Base-by-base conservation (phyloP, 2,329 filamentous ascomycete genomes). In the Metarhizium album region DNA sequence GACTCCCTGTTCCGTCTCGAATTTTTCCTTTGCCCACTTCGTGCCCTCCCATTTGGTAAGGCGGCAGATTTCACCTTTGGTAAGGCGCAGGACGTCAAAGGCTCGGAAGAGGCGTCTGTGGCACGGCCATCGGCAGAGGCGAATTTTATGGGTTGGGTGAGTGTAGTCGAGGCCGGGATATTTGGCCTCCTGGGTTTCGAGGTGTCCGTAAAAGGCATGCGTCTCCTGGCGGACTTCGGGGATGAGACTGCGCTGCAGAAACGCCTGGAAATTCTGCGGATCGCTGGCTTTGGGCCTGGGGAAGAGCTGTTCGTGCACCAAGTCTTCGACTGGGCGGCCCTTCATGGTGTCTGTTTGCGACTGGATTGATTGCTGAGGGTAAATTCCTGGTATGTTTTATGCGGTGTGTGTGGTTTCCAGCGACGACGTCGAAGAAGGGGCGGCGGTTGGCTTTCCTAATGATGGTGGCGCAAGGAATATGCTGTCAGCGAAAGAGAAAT, bases 41-140 rank as follows among this genome's bases (percentile, higher is more conserved):
- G 86, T 90, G 52, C 86, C 86, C 70, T 90, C 86, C 86, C 86
- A 91, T 61, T 86, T 84, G 52, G 86, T 90, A 62, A 90, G 72
- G 46, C 74, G 73, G 49, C 80, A 74, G 58, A 91, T 87, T 64
- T 91, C 86, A 58, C 73, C 70, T 52, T 79, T 70, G 7, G 86
- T 91, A 38, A 90, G 73, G 42, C 75, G 75, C 23, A 90, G 74
- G 24, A 67, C 70, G 66, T 90, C 84, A 60, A 91, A 89, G 27
- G 86, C 84, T 40, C 82, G 79, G 66, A 91, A 90, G 13, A 91
- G 76, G 52, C 83, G 79, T 54, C 81, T 76, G 66, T 91, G 86
- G 79, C 87, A 88, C 16, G 77, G 79, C 74, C 85, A 90, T 53
- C 86, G 83, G 59, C 82, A 79, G 8, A 91, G 79, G n/a, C 87